Conservation (phyloP, 2,329 filamentous ascomycete species). For the Cryphonectria radicalis region DNA sequence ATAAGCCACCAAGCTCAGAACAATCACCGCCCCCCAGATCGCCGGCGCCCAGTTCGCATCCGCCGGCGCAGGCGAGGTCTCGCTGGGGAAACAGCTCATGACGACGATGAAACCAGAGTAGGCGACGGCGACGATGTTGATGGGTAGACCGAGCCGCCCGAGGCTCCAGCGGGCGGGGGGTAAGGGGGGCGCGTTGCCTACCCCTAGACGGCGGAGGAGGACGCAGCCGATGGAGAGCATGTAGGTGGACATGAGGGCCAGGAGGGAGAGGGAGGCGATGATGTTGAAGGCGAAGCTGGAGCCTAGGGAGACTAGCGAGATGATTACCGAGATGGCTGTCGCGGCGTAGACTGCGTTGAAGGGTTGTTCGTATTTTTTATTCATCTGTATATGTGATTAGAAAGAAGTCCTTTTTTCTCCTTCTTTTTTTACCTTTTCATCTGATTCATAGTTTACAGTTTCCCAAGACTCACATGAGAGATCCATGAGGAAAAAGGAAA, state of each 20-base stretch:
- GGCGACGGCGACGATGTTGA: slow-evolving; percentile 41
- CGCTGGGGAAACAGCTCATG: slow-evolving; percentile 19
- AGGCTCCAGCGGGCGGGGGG: slow-evolving; percentile 44
- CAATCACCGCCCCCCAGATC: slow-evolving; percentile 25
- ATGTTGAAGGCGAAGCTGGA: slow-evolving; percentile 41
- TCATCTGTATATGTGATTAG: slow-evolving; percentile 21
- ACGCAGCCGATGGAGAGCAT: slow-evolving; percentile 40
- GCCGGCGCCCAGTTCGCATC: slow-evolving; percentile 27
- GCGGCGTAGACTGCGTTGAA: slow-evolving; percentile 40
- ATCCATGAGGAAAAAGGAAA: slow-evolving; percentile 27
- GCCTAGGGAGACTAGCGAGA: slow-evolving; percentile 42
- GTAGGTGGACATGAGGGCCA: slow-evolving; percentile 41
- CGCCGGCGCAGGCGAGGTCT: slow-evolving; percentile 5
- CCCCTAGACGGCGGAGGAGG: slow-evolving; percentile 40
- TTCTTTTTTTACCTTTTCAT: not conserved
- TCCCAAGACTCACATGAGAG: slow-evolving; percentile 14
- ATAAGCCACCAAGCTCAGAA: slow-evolving; percentile 23
- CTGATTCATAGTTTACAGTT: too few relatives aligned
- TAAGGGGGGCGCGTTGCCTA: slow-evolving; percentile 34
- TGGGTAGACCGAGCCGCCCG: slow-evolving; percentile 41
- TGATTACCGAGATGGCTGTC: slow-evolving; percentile 36
- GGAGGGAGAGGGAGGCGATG: slow-evolving; percentile 40
- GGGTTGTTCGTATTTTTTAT: slow-evolving; percentile 35
- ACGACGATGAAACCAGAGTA: slow-evolving; percentile 34
- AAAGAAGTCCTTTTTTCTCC: not conserved